Base-by-base conservation (phyloP, 805 yeast genomes). In the Wickerhamomyces xylosicus region DNA sequence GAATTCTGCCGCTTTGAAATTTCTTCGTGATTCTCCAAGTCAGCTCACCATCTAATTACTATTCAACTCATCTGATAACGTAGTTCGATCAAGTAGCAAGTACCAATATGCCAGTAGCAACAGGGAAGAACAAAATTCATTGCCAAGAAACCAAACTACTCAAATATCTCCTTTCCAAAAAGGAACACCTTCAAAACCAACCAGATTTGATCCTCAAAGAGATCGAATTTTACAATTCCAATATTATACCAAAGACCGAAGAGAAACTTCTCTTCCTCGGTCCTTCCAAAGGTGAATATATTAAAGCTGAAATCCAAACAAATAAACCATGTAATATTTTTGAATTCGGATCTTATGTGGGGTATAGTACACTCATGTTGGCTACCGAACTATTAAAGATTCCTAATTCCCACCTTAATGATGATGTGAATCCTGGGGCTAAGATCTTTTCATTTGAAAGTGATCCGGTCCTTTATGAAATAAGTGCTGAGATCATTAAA, bases 311-410 rank as follows among this genome's bases (percentile, higher is more conserved):
- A 25, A 19, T 52, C 2, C 37, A 34, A 10, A 19, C 29, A 19
- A 7, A 11, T 15, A 20, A 41, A 10, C 54, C 56, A 2, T 48
- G 44, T 22, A 37, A 45, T 1, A 33, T 53, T 5, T 43, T 44
- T 11, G 53, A 53, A 33, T 39, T 51, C 22, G 54, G 53, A 9
- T 44, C 54, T 1, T 44, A 43, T 21, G 35, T 37, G 3, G 54
- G 54, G 0, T 53, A 50, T 31, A 38, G 48, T 1, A 18, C 46
- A 6, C 41, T 53, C 14, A n/a, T 45, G 2, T 40, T 47, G 17
- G 53, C 54, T 0, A 21, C 19, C 13, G 41, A 47, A 27, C 35
- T 53, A 14, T 29, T 32, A 8, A 41, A 47, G 16, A 19, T 39
- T 6, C 31, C 35, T 5, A 28, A 28, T 6, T 5, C 6, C 5